phyloP scores from a whole-genome alignment of 116 monocot genomes.

The Iris pallida region DNA sequence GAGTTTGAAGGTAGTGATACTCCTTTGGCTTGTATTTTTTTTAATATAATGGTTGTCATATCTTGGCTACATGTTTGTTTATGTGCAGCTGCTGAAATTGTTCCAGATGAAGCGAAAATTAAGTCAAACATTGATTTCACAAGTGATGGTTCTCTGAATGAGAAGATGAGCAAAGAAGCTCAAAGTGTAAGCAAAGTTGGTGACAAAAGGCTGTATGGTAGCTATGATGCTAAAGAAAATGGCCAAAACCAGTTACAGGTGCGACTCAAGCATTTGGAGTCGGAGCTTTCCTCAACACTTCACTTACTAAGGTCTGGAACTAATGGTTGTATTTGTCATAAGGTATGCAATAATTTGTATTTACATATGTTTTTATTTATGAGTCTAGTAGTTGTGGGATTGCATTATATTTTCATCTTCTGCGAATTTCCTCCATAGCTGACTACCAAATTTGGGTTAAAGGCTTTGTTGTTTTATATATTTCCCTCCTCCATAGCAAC shows the following conservation, averaged over 20 bases:
- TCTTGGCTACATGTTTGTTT: background rate
- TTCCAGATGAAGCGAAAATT: constrained; percentile 18
- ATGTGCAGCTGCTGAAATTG: constrained; percentile 47
- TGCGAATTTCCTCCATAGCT: too few relatives aligned
- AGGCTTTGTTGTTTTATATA: too few relatives aligned
- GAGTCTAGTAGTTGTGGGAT: background rate
- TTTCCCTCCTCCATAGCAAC: too few relatives aligned
- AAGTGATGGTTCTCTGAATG: constrained; percentile 6
- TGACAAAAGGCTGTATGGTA: background rate
- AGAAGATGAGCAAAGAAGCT: constrained; percentile 1
- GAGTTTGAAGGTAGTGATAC: constrained; percentile 40
- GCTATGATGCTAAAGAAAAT: constrained; percentile 16
- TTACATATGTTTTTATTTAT: too few relatives aligned
- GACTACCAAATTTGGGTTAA: too few relatives aligned
- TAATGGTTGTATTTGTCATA: constrained; percentile 13
- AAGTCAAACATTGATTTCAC: background rate
- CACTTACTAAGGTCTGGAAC: constrained; percentile 25
- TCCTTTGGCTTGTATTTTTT: constrained; percentile 4
- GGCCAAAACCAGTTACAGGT: constrained; percentile 24
- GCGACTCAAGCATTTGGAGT: constrained; percentile 46
- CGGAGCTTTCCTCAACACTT: constrained; percentile 40
- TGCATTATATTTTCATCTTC: background rate
- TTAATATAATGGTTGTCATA: background rate
- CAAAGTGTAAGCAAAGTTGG: constrained; percentile 6
- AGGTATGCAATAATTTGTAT: constrained; percentile 16